phyloP scores from a whole-genome alignment of 176 grass and related monocot species.

The Zea luxurians region DNA sequence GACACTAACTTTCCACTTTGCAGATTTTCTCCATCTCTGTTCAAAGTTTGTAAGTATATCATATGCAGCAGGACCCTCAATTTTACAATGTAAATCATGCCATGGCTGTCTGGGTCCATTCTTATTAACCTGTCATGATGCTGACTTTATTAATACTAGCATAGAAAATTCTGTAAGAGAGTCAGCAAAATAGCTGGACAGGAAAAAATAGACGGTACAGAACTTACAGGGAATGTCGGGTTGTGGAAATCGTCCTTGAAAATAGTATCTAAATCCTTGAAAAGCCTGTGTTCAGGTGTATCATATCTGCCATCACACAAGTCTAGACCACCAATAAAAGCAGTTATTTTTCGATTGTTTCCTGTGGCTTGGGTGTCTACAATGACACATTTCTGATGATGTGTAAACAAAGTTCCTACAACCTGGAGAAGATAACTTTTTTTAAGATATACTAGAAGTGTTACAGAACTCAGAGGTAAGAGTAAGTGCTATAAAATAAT shows the following conservation, averaged over 20 bases:
- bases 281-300: slow-evolving; percentile 75
- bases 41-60: slow-evolving; percentile 92
- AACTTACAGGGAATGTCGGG: slow-evolving; percentile 76
- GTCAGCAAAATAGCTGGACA: not conserved
- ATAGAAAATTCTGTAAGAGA: not conserved
- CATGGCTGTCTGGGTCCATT: slow-evolving; percentile 82
- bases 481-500: not conserved
- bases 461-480: not conserved
- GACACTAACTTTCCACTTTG: slow-evolving; percentile 75
- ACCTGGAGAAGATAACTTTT: slow-evolving; percentile 52
- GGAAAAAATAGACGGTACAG: slow-evolving; percentile 3
- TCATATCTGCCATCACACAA: slow-evolving; percentile 83
- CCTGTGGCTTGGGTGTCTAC: slow-evolving; percentile 75
- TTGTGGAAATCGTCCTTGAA: slow-evolving; percentile 88
- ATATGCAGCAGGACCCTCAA: slow-evolving; percentile 86
- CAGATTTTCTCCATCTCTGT: slow-evolving; percentile 88
- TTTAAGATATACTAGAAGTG: not conserved
- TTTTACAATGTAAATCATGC: slow-evolving; percentile 93
- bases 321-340: slow-evolving; percentile 94
- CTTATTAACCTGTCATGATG: slow-evolving; percentile 42
- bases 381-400: slow-evolving; percentile 98
- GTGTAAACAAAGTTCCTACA: slow-evolving; percentile 89
- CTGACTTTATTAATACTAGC: not conserved
- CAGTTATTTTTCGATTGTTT: slow-evolving; percentile 91
- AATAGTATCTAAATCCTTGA: slow-evolving; percentile 69